Evolutionary conservation across 495 filamentous ascomycete genomes (phyloP).

Genomic region (Penicillium steckii): DNA sequence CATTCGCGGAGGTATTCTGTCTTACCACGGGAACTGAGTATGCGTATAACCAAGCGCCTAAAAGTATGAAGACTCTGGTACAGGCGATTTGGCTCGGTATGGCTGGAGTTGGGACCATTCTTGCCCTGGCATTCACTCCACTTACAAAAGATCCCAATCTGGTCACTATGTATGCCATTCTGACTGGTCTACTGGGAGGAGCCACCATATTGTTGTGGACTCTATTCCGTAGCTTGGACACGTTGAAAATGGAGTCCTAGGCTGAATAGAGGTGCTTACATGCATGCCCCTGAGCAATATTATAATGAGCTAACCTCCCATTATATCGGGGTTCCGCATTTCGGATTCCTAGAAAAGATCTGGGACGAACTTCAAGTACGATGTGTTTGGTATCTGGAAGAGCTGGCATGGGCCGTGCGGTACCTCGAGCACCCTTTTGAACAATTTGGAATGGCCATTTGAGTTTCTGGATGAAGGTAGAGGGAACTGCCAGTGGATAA

Average conservation of each 20-base stretch:
- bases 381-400: no score
- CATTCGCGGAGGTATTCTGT: conserved; percentile 58
- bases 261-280: no score
- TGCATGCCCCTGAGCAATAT: no score
- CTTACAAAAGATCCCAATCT: conserved; percentile 27
- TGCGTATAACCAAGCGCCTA: conserved; percentile 33
- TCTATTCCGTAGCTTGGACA: conserved; percentile 9
- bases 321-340: no score
- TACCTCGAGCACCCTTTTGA: no score
- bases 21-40: conserved; percentile 52
- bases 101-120: conserved; percentile 17
- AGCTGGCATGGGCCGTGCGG: no score
- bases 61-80: conserved; percentile 31
- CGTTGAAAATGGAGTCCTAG: conserved; percentile 5
- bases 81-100: conserved; percentile 25
- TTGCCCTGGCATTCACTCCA: conserved; percentile 31
- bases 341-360: no score
- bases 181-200: conserved; percentile 14
- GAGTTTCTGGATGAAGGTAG: no score
- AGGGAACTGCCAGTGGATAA: no score
- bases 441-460: no score
- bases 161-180: conserved; percentile 15
- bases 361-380: no score
- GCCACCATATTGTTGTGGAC: conserved; percentile 6
- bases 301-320: no score